These are phyloP conservation scores for Torulaspora gathmanii DNA, from an alignment of 805 yeast genomes.

Conservation along the genomic window DNA sequence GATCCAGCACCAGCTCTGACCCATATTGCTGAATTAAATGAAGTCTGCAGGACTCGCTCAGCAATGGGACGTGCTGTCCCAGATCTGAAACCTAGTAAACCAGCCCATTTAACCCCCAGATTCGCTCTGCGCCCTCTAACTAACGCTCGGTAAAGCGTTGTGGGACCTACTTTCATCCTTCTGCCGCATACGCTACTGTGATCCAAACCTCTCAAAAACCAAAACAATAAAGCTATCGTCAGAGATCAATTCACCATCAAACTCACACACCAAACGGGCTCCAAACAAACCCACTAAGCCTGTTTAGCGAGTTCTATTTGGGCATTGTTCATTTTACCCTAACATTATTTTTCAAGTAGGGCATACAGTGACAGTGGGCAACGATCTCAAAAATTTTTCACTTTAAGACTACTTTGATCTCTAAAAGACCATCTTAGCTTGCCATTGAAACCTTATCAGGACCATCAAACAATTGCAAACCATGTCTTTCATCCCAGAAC, in stretches of 20 bases:
- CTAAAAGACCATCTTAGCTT: not conserved
- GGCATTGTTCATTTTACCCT: not conserved
- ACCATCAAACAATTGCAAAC: constrained; percentile 1
- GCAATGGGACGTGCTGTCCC: too few relatives aligned
- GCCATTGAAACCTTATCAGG: not conserved
- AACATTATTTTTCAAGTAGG: not conserved
- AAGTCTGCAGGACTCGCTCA: not conserved
- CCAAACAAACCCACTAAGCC: not conserved
- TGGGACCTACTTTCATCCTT: constrained; percentile 3
- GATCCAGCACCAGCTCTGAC: too few relatives aligned
- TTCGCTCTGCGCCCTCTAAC: not conserved
- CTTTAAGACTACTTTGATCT: not conserved
- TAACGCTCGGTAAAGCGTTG: constrained; percentile 5
- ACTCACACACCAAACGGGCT: not conserved
- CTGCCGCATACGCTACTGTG: not conserved
- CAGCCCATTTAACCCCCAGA: not conserved
- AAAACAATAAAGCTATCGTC: not conserved
- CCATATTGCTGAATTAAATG: not conserved
- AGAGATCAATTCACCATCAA: not conserved
- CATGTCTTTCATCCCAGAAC: constrained; percentile 31
- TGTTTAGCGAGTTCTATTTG: not conserved
- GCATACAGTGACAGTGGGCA: not conserved
- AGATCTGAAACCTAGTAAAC: not conserved
- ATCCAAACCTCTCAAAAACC: not conserved
- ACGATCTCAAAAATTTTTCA: constrained; percentile 5